Evolutionary conservation across 306 rosid species (phyloP).

Genomic region (Medicago truncatula): DNA sequence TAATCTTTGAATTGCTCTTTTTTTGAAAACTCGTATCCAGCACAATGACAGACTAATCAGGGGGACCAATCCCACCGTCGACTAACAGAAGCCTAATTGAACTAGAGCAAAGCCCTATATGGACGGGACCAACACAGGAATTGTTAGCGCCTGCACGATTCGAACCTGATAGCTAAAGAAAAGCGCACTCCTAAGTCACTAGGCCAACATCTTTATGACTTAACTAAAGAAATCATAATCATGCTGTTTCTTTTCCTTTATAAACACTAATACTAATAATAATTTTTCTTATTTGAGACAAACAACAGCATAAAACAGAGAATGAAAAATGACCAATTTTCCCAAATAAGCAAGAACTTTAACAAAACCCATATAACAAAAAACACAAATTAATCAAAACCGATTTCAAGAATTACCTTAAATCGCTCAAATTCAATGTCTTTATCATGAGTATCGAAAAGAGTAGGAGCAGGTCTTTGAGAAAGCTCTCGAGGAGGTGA

Average conservation of each 20-base stretch:
- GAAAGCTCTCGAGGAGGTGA: slow-evolving; percentile 93
- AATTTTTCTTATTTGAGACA: neutral
- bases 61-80: too few species aligned
- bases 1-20: neutral
- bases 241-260: neutral
- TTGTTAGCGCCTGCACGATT: too few species aligned
- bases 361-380: neutral
- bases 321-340: neutral
- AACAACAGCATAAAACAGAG: neutral
- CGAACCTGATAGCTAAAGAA: too few species aligned
- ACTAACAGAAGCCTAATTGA: too few species aligned
- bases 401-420: slow-evolving; percentile 51
- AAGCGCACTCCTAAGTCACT: too few species aligned
- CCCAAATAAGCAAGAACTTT: neutral
- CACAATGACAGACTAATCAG: too few species aligned
- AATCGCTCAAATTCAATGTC: slow-evolving; percentile 61
- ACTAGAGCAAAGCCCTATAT: too few species aligned
- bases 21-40: too few species aligned
- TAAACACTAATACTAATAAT: too few species aligned
- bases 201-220: too few species aligned
- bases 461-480: slow-evolving; percentile 44
- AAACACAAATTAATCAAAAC: neutral
- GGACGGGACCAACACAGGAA: too few species aligned
- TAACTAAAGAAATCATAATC: neutral
- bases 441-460: slow-evolving; percentile 41